Evolutionary conservation across 1,284 basidiomycete species (phyloP).

Genomic region (Anthracocystis walkeri): DNA sequence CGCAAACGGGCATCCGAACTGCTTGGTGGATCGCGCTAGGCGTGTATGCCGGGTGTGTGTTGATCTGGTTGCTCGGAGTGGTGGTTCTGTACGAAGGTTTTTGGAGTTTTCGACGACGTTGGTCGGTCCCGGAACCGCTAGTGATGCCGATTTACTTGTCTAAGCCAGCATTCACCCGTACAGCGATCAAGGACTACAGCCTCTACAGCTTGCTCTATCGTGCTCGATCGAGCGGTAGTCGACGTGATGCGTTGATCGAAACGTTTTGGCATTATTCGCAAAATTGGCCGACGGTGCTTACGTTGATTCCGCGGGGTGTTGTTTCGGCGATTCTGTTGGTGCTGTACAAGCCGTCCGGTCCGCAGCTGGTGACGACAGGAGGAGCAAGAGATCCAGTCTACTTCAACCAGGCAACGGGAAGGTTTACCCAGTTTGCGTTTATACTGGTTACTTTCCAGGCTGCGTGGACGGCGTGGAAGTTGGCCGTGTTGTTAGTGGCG

Average conservation of each 20-base stretch:
- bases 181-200: conserved; percentile 43
- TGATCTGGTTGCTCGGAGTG: conserved; percentile 51
- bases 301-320: conserved; percentile 50
- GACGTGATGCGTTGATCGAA: conserved; percentile 47
- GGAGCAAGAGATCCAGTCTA: conserved; percentile 34
- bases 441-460: conserved; percentile 50
- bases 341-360: conserved; percentile 38
- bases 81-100: conserved; percentile 49
- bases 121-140: conserved; percentile 34
- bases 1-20: conserved; percentile 13
- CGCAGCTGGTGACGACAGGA: conserved; percentile 8
- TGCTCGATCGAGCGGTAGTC: conserved; percentile 26
- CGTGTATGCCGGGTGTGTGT: conserved; percentile 37
- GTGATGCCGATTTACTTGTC: conserved; percentile 55
- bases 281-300: conserved; percentile 60
- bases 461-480: conserved; percentile 52
- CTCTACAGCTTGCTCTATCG: conserved; percentile 58
- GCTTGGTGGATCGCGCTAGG: conserved; percentile 57
- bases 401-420: conserved; percentile 27
- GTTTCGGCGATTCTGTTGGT: conserved; percentile 43
- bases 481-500: conserved; percentile 31
- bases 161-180: conserved; percentile 39
- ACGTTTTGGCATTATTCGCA: conserved; percentile 55
- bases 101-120: conserved; percentile 33
- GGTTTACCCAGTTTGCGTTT: conserved; percentile 40